Evolutionary conservation across 257 asterid genomes (phyloP).

Genomic region (Verbena officinalis): DNA sequence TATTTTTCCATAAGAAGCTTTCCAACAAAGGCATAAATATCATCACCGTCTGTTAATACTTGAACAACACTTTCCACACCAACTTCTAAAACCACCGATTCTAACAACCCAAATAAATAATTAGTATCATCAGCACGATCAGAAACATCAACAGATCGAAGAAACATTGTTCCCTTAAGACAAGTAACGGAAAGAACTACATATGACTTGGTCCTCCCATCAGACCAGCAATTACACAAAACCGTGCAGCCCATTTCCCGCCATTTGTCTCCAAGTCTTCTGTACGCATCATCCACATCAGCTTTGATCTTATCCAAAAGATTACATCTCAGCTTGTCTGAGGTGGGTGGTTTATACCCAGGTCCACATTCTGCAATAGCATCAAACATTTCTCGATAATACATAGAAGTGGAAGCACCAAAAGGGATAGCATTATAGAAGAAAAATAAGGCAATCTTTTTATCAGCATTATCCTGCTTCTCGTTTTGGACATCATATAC

Average conservation of each 20-base stretch:
- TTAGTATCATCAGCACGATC: constrained; percentile 41
- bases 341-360: constrained; percentile 44
- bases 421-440: constrained; percentile 49
- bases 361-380: constrained; percentile 46
- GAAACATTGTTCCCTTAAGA: constrained; percentile 46
- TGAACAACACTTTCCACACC: constrained; percentile 44
- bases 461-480: constrained; percentile 49
- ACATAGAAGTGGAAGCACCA: constrained; percentile 39
- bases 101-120: constrained; percentile 43
- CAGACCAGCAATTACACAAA: constrained; percentile 46
- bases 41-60: constrained; percentile 40
- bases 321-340: constrained; percentile 31
- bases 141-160: constrained; percentile 40
- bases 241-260: constrained; percentile 47
- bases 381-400: constrained; percentile 44
- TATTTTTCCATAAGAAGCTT: constrained; percentile 49
- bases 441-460: constrained; percentile 48
- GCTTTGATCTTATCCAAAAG: constrained; percentile 41
- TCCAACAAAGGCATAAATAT: constrained; percentile 38
- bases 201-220: constrained; percentile 35
- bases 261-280: constrained; percentile 41
- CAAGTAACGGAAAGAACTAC: constrained; percentile 43
- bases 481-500: constrained; percentile 32
- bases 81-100: constrained; percentile 44
- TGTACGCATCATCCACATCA: constrained; percentile 30